Conservation (phyloP, 352 stramenopile species). For the Peronospora destructor region DNA sequence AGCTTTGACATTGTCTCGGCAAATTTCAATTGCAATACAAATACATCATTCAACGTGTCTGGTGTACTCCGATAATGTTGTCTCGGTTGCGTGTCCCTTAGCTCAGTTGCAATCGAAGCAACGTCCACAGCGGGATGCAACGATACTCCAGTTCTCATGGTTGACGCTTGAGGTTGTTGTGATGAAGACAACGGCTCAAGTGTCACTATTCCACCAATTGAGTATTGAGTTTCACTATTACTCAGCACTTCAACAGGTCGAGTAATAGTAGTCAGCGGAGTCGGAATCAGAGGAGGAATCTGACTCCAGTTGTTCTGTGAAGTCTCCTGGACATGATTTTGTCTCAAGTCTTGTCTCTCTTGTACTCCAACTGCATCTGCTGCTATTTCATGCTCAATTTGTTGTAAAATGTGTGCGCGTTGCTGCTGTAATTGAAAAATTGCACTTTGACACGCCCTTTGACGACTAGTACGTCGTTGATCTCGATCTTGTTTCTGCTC, state of each 20-base stretch:
- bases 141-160: slow-evolving; percentile 5
- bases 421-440: slow-evolving; percentile 42
- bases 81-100: slow-evolving; percentile 9
- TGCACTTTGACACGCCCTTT: slow-evolving; percentile 24
- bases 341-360: neutral
- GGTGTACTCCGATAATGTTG: slow-evolving; percentile 14
- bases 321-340: neutral
- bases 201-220: slow-evolving; percentile 54
- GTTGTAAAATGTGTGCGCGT: slow-evolving; percentile 33
- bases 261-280: neutral
- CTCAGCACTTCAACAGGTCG: neutral
- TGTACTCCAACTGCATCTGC: neutral
- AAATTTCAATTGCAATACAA: slow-evolving; percentile 59
- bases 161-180: slow-evolving; percentile 2
- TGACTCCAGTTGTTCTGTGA: neutral
- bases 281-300: neutral
- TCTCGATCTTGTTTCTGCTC: slow-evolving; percentile 6
- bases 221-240: slow-evolving; percentile 33
- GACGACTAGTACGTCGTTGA: slow-evolving; percentile 1
- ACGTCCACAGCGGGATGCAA: slow-evolving; percentile 3
- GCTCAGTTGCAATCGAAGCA: neutral
- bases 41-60: slow-evolving; percentile 53
- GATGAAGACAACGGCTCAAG: slow-evolving; percentile 31
- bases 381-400: slow-evolving; percentile 37
- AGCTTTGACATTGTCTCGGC: slow-evolving; percentile 67